Evolutionary conservation across 2,329 filamentous ascomycete genomes (phyloP), one percentile per base, ranked within the genome.

Genomic region (Coniochaeta prunicola): DNA sequence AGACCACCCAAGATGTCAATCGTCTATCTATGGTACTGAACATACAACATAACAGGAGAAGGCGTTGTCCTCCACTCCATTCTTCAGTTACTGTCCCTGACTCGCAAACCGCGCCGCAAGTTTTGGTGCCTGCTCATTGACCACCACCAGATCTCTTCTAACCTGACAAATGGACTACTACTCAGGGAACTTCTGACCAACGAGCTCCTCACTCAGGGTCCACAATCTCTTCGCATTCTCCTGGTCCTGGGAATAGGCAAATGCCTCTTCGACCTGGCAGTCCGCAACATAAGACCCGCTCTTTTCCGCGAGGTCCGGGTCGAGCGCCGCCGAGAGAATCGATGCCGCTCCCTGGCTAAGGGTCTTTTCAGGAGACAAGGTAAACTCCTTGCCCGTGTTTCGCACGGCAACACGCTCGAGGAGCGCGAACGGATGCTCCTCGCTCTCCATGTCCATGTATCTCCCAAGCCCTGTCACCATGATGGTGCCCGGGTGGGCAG

Each of bases 281-380:
- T 77, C 63, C 3, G 67, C 19, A 9, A 76, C 60, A 48, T 63
- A 64, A 17, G 63, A 60, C 8, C 63, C 63, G 15, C 56, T 53
- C 15, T 58, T 55, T 7, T 65, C 64, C 19, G 64, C 61, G 50
- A 74, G 65, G 40, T 57, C 62, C 13, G 72, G 72, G 45, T 73
- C 71, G 34, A 77, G 73, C 6, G 74, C 72, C 4, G 72, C 73
- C 34, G 67, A 72, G 4, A 72, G 66, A 45, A 68, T 66, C 4
- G 71, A 75, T 7, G 72, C 68, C 10, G 66, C 64, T 2, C 54
- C 54, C 54, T 56, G 33, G 17, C 26, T 38, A 2, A 56, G 15
- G 3, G 54, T 42, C 54, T 56, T 56, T 21, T 40, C 17, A 3
- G 28, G 15, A 5, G 19, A 9, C 36, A 55, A 15, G 17, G 4